Base-by-base conservation (phyloP, 1,284 basidiomycete genomes). In the Trametes versicolor region DNA sequence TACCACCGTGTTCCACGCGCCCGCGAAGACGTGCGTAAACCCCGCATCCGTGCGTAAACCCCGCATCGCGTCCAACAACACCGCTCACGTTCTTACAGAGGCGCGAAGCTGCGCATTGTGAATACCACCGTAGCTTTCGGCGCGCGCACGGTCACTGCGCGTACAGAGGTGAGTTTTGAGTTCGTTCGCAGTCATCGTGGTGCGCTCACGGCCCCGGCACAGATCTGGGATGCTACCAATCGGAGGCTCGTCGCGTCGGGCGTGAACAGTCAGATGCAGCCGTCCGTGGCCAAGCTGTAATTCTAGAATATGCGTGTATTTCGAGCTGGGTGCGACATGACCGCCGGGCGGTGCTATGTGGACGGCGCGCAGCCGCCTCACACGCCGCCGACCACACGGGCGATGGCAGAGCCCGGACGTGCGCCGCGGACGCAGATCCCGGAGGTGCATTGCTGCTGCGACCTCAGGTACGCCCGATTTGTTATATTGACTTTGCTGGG, bases 1-100 rank as follows among this genome's bases (percentile, higher is more conserved):
- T 83, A 87, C 85, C 60, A 81, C 91, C 17, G 74, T 85, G 23
- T 91, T 87, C 74, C 89, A 89, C 71, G 81, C 89, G 15, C 88
- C 89, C 10, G 88, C 87, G 3, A 78, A 85, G 12, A 69, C 79
- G 88, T 87, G 72, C 75, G 85, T 78, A 10, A 12, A 41, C 59
- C 36, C 25, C 7, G n/a, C n/a, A n/a, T n/a, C n/a, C 79, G 88
- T 87, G 72, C 75, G 85, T 78, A 10, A 10, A 29, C 27, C 8
- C 7, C 5, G 25, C 48, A 19, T 50, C 1, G 13, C 37, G n/a
- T 17, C 1, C 27, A 23, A 23, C 19, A 3, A 41, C 19, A 52
- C 7, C 17, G 4, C 19, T 13, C 43, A 32, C 8, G 29, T 9
- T 13, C 8, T 12, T n/a, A 12, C 34, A 68, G 66, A 1, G 60